Evolutionary conservation across 2,329 filamentous ascomycete species (phyloP), one percentile per base, ranked within the genome.

Genomic region (Fusarium caatingaense): DNA sequence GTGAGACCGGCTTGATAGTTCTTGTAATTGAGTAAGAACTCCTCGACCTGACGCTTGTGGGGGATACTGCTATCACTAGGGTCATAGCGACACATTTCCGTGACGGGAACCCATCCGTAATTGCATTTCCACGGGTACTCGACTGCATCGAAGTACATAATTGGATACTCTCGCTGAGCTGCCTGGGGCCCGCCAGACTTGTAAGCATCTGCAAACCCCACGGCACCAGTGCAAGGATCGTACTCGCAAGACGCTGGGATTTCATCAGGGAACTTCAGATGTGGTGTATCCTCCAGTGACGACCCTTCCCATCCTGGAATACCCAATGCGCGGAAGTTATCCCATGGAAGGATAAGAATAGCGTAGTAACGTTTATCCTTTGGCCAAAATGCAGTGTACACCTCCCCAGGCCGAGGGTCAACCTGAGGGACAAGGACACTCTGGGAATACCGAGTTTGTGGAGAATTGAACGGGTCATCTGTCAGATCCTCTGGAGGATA

Each of bases 391-490:
- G 40, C 32, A 0, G 34, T 20, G 1, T 70, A 71, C 2, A 71
- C 30, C 4, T 68, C 45, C 0, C 68, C 68, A 3, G 59, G 45
- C 6, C 40, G 27, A 2, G 67, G 66, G 6, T 64, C 27, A 37
- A 37, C 34, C 1, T 37, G 34, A 37, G 34, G 18, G 18, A 0
- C 18, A 6, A 37, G 34, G 6, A 37, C 18, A n/a, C 34, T 37
- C 34, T 37, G 34, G 6, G 34, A n/a, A 7, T 37, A 37, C 18
- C 34, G 34, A 11, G 34, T 37, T 37, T 37, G 34, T 30, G 25
- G 13, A 30, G 46, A 10, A 16, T 30, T 37, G 18, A 37, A 37
- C 9, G 18, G 18, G 18, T 37, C 18, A 37, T 37, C 16, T 37
- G 34, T 11, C 18, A 11, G 18, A 44, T 44, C 41, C 20, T 21